Evolutionary conservation across 2,329 filamentous ascomycete genomes (phyloP).

Genomic region (Curvularia hawaiiensis): DNA sequence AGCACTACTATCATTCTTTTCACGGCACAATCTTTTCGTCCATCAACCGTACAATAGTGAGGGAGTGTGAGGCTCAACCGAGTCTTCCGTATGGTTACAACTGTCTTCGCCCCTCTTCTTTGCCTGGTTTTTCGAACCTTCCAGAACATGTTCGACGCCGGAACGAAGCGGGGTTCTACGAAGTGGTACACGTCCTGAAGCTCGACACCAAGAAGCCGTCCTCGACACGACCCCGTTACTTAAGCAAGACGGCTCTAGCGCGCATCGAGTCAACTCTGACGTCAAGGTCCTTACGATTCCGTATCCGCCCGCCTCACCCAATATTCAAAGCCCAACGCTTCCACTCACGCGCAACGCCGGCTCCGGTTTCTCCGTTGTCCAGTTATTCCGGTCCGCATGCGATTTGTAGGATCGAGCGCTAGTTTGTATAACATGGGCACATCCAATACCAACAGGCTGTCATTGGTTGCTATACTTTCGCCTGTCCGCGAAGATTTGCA

Average conservation of each 20-base stretch:
- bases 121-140: not conserved
- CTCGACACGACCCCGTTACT: constrained; percentile 4
- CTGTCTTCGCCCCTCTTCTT: not conserved
- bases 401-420: not conserved
- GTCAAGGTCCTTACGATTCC: not conserved
- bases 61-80: not conserved
- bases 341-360: not conserved
- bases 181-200: not conserved
- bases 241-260: not conserved
- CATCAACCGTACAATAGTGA: not conserved
- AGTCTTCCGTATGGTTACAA: not conserved
- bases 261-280: not conserved
- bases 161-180: constrained; percentile 4
- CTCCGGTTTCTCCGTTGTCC: not conserved
- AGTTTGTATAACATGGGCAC: not conserved
- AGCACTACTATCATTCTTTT: not conserved
- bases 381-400: not conserved
- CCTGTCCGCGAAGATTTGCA: constrained; percentile 15
- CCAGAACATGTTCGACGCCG: constrained; percentile 7
- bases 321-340: constrained; percentile 7
- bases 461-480: constrained; percentile 5
- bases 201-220: constrained; percentile 4
- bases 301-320: not conserved
- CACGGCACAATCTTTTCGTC: not conserved
- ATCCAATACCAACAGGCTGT: not conserved